Percentiles rank a stretch among this genome's conserved stretches.
phyloP scores from a whole-genome alignment of 139 green algal species.

The Gonium pectorale region DNA sequence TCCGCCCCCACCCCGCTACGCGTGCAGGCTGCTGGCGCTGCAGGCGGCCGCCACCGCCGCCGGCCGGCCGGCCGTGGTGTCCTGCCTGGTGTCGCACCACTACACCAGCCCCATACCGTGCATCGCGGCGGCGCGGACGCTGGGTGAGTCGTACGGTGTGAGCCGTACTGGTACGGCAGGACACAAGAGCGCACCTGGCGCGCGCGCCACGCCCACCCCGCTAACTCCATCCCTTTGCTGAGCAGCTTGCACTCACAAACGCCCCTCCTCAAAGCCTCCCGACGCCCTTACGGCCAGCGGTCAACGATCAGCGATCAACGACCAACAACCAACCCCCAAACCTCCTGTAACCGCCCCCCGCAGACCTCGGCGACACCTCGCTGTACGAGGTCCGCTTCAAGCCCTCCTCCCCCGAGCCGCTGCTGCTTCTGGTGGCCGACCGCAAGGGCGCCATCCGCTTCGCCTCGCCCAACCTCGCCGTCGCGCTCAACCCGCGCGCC shows the following conservation, averaged over 20 bases:
- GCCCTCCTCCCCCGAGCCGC: background rate
- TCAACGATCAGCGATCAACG: too few species aligned
- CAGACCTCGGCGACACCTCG: background rate
- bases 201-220: too few species aligned
- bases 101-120: background rate
- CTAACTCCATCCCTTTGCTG: too few species aligned
- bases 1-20: too few species aligned
- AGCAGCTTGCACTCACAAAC: too few species aligned
- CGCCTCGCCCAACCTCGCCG: constrained; percentile 6
- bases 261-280: too few species aligned
- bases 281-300: too few species aligned
- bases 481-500: constrained; percentile 1
- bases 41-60: background rate
- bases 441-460: constrained; percentile 25
- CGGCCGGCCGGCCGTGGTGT: too few species aligned
- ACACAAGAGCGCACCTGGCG: too few species aligned
- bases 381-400: constrained; percentile 10
- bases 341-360: background rate
- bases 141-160: constrained; percentile 10
- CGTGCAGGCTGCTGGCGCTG: background rate
- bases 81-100: constrained; percentile 21
- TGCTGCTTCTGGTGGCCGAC: constrained; percentile 22
- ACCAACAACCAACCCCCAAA: too few species aligned
- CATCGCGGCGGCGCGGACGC: background rate
- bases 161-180: too few species aligned